Evolutionary conservation across 192 early-diverging fungal species (phyloP).

Genomic region (Entomortierella parvispora): DNA sequence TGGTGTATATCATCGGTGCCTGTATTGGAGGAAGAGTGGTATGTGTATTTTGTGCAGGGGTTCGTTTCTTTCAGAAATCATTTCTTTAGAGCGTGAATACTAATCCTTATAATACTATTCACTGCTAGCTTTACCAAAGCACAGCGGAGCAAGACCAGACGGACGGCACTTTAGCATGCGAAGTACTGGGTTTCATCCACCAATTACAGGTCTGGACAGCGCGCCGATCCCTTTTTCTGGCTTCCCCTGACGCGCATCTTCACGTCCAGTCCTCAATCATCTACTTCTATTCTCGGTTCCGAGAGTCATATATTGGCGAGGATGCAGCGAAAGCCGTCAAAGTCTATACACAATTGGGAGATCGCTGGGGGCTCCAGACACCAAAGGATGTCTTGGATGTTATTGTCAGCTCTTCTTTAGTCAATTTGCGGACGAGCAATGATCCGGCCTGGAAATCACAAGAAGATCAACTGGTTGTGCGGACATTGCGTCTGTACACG

Average conservation of each 20-base stretch:
- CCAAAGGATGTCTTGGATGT: slow-evolving; percentile 41
- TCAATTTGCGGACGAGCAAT: slow-evolving; percentile 31
- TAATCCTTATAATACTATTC: too few relatives aligned
- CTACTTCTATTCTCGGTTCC: slow-evolving; percentile 79
- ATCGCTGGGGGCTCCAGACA: slow-evolving; percentile 70
- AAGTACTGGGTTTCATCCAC: slow-evolving; percentile 75
- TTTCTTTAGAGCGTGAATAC: too few relatives aligned
- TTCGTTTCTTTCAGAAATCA: too few relatives aligned
- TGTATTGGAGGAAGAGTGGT: slow-evolving; percentile 74
- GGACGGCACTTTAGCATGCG: slow-evolving; percentile 80
- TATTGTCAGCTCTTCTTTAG: slow-evolving; percentile 34
- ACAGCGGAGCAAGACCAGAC: slow-evolving; percentile 80
- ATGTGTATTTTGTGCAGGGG: too few relatives aligned
- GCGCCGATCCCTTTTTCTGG: slow-evolving; percentile 54
- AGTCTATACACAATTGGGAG: slow-evolving; percentile 74
- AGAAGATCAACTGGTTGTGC: slow-evolving; percentile 43
- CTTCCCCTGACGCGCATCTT: slow-evolving; percentile 44
- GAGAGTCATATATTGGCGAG: slow-evolving; percentile 84
- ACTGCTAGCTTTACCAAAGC: slow-evolving; percentile 65
- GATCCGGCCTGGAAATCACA: slow-evolving; percentile 30
- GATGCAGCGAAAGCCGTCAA: slow-evolving; percentile 63
- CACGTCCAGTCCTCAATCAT: slow-evolving; percentile 70
- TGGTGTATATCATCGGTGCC: slow-evolving; percentile 79
- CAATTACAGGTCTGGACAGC: slow-evolving; percentile 65
- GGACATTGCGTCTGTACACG: slow-evolving; percentile 77